Evolutionary conservation across 257 asterid species (phyloP).

Genomic region (Marsdenia floribunda): DNA sequence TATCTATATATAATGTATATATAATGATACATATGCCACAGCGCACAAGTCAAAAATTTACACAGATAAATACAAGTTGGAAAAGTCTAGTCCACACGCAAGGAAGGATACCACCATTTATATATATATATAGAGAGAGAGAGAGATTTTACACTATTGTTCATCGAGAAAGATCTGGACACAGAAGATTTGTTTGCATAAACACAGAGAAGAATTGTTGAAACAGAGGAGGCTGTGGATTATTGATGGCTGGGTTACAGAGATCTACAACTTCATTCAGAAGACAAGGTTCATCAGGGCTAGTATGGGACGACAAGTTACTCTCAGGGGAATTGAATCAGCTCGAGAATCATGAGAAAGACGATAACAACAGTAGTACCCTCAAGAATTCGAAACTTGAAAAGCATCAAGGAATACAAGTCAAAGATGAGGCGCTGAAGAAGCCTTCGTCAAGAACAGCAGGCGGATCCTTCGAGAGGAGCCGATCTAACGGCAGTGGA

Average conservation of each 20-base stretch:
- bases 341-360: slow-evolving; percentile 27
- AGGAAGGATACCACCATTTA: background rate
- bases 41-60: background rate
- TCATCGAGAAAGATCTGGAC: slow-evolving; percentile 4
- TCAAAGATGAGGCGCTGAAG: slow-evolving; percentile 2
- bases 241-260: slow-evolving; percentile 75
- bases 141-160: no score
- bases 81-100: background rate
- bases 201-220: background rate
- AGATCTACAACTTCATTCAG: slow-evolving; percentile 76
- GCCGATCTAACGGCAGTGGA: slow-evolving; percentile 40
- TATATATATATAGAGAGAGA: no score
- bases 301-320: slow-evolving; percentile 79
- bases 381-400: slow-evolving; percentile 7
- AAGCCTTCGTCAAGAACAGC: slow-evolving; percentile 15
- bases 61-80: background rate
- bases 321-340: slow-evolving; percentile 47
- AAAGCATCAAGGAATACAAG: background rate
- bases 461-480: slow-evolving; percentile 44
- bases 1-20: background rate
- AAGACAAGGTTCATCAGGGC: slow-evolving; percentile 87
- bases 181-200: background rate
- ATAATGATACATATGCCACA: background rate
- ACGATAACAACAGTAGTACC: slow-evolving; percentile 26
- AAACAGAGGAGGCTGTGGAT: background rate